Base-by-base conservation (phyloP, 805 yeast genomes). In the Jamesozyma rosinii region DNA sequence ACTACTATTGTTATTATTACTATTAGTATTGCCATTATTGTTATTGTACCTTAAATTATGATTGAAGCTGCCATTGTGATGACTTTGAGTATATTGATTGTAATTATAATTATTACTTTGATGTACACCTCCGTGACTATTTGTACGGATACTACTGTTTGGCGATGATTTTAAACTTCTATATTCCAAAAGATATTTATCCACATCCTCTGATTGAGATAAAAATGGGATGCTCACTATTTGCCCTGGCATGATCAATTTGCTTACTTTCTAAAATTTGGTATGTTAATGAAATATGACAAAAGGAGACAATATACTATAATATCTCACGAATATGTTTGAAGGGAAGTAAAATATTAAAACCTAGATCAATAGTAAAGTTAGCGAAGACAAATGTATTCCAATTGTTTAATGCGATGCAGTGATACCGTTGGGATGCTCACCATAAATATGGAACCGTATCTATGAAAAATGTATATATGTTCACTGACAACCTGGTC, bases 161-260 rank as follows among this genome's bases (percentile, higher is more conserved):
- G 50, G 34, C 33, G 47, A 37, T 38, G 44, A 21, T 39, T 58
- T 59, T 34, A 54, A 36, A 18, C 48, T 53, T 34, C 54, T 52
- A 40, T 57, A 59, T 35, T 60, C 58, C 21, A 45, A 21, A 22
- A 61, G 37, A 41, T 58, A 59, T 37, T 52, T 57, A 21, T 62
- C 61, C 51, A 63, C 55, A 44, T 63, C 66, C 40, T 63, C 67
- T 20, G 52, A 38, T 44, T 63, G 67, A 18, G 65, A 60, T 18
- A 59, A 49, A 48, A 60, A 63, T 26, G 67, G 60, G 27, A 57
- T 48, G 43, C 55, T 53, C 10, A 52, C 53, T 13, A 59, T 51
- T 43, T 53, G 43, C 35, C 64, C 63, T 17, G 64, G 63, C 64
- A 59, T 59, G 5, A 8, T 37, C 6, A 24, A 6, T 24, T 8